A percentile compares a stretch with the other conserved stretches of the same genome.
These are phyloP conservation scores for Durotheca rogersii DNA, from an alignment of 495 filamentous ascomycete species.

Conservation along the genomic window DNA sequence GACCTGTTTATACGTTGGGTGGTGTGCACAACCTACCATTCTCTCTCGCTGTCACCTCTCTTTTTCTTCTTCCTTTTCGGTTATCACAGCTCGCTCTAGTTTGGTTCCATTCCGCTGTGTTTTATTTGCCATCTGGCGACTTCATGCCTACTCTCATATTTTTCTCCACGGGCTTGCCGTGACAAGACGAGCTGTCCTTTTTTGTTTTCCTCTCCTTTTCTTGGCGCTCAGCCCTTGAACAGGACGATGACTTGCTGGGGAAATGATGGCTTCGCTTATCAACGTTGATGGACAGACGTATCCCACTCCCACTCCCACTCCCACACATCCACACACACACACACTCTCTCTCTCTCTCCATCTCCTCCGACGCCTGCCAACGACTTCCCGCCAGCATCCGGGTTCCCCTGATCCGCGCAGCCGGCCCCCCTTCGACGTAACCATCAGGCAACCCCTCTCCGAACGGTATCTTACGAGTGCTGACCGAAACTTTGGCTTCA, in stretches of 20 bases:
- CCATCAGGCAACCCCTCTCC: constrained; percentile 16
- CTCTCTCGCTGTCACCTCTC: neutral
- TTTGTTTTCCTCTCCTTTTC: neutral
- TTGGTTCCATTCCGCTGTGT: too few species aligned
- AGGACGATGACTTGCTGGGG: constrained; percentile 12
- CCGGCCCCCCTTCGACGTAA: constrained; percentile 13
- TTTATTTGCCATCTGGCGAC: too few species aligned
- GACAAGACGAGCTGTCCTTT: too few species aligned
- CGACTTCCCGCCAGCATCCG: constrained; percentile 29
- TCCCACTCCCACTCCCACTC: too few species aligned
- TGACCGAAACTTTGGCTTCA: constrained; percentile 8
- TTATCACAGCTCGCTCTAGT: too few species aligned
- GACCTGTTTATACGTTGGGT: too few species aligned
- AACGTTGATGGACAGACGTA: too few species aligned
- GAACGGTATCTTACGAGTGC: constrained; percentile 8
- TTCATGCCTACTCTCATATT: too few species aligned
- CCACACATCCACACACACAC: too few species aligned
- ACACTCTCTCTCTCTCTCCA: too few species aligned
- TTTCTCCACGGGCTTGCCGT: too few species aligned
- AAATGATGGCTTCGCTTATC: constrained; percentile 15
- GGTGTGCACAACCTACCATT: too few species aligned
- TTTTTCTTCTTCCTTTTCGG: neutral
- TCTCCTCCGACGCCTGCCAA: constrained; percentile 24
- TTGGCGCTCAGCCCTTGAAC: constrained; percentile 12
- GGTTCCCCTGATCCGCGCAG: constrained; percentile 36